A percentile compares a stretch with the other conserved stretches of the same genome.
These are phyloP conservation scores for Tricholoma flavovirens DNA, from an alignment of 768 basidiomycete genomes.

Conservation along the genomic window DNA sequence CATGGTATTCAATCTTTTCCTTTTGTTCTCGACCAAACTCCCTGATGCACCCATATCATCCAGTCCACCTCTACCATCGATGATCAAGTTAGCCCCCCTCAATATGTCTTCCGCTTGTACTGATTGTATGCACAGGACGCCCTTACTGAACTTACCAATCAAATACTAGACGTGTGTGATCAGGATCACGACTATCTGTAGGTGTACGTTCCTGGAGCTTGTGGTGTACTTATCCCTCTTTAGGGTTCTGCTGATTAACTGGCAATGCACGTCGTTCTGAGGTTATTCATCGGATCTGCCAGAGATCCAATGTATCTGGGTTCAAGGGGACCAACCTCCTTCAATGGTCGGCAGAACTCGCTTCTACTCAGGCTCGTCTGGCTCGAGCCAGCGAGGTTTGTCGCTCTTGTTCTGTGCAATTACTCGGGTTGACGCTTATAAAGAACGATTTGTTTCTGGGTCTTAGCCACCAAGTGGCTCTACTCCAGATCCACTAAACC, in stretches of 20 bases:
- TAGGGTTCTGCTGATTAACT: background rate
- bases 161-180: background rate
- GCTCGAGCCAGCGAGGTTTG: background rate
- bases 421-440: background rate
- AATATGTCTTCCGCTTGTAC: background rate
- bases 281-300: background rate
- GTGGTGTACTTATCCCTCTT: background rate
- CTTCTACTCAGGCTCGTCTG: background rate
- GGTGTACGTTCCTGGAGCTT: background rate
- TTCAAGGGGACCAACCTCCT: background rate
- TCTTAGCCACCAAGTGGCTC: background rate
- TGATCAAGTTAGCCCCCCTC: background rate
- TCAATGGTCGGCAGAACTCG: background rate
- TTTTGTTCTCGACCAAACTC: background rate
- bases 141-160: background rate
- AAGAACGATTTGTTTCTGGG: background rate
- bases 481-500: background rate
- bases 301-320: background rate
- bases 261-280: background rate
- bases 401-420: background rate
- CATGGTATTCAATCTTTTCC: background rate
- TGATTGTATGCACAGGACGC: background rate
- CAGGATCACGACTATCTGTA: background rate
- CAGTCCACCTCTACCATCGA: background rate
- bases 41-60: background rate